These are phyloP conservation scores for Teratosphaeria zuluensis DNA, from an alignment of 2,329 filamentous ascomycete genomes.

Conservation along the genomic window DNA sequence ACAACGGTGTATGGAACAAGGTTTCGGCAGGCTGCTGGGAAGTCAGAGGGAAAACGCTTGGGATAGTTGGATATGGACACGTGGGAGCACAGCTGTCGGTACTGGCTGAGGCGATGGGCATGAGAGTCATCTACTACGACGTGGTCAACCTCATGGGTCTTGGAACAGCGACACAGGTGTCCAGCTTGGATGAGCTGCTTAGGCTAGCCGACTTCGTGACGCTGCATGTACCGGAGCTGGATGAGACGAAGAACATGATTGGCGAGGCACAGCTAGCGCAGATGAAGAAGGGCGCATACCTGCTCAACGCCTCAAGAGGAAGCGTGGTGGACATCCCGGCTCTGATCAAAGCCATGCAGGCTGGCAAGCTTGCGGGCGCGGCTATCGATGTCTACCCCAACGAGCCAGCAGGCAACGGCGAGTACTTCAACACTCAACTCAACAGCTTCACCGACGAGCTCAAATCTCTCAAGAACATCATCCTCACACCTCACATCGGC, in stretches of 20 bases:
- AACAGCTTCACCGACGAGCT: constrained; percentile 83
- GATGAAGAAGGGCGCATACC: constrained; percentile 89
- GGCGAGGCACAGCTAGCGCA: constrained; percentile 64
- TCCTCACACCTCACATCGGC: constrained; percentile 92
- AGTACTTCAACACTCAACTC: constrained; percentile 80
- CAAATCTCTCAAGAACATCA: constrained; percentile 77
- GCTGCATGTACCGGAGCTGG: constrained; percentile 84
- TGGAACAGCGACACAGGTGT: constrained; percentile 76
- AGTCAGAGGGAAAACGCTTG: constrained; percentile 91
- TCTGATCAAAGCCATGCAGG: constrained; percentile 75
- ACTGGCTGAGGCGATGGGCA: constrained; percentile 92
- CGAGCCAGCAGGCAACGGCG: constrained; percentile 87
- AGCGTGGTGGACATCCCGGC: constrained; percentile 91
- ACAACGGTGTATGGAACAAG: constrained; percentile 95
- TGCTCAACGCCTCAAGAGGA: constrained; percentile 93
- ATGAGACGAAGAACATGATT: constrained; percentile 91
- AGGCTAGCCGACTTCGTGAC: constrained; percentile 82
- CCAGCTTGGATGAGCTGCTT: constrained; percentile 66
- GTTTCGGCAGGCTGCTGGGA: constrained; percentile 97
- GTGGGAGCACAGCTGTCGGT: constrained; percentile 95
- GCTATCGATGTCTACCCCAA: constrained; percentile 95
- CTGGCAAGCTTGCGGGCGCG: constrained; percentile 80
- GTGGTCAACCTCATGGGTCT: constrained; percentile 89
- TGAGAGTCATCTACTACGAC: constrained; percentile 97
- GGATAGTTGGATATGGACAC: constrained; percentile 93